Percentiles rank a stretch among this genome's conserved stretches.
These are phyloP conservation scores for Salix koriyanagi DNA, from an alignment of 345 rosid species.

Conservation along the genomic window DNA sequence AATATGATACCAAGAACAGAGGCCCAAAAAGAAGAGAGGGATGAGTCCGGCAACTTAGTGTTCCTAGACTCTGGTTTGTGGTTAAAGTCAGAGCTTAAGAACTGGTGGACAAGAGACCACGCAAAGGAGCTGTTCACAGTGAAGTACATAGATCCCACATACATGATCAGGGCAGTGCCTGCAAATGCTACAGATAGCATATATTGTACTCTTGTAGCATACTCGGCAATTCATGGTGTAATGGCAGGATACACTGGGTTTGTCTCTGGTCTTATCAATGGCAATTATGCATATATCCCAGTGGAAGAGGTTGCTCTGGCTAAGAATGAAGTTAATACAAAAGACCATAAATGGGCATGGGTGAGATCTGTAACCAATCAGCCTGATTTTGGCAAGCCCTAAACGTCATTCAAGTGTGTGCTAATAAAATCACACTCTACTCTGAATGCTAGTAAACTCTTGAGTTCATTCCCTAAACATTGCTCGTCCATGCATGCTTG, in stretches of 20 bases:
- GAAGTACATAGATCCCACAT: constrained; percentile 88
- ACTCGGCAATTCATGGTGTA: constrained; percentile 85
- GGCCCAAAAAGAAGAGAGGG: constrained; percentile 61
- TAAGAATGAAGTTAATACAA: constrained; percentile 56
- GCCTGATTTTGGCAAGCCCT: constrained; percentile 58
- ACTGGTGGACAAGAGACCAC: constrained; percentile 71
- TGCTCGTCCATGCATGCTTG: too few relatives aligned
- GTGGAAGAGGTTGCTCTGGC: constrained; percentile 65
- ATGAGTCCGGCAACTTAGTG: constrained; percentile 75
- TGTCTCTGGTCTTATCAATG: constrained; percentile 77
- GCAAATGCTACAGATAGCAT: constrained; percentile 75
- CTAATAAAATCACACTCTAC: background rate
- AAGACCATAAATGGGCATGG: constrained; percentile 93
- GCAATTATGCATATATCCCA: constrained; percentile 81
- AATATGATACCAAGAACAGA: constrained; percentile 66
- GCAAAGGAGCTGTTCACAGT: constrained; percentile 63
- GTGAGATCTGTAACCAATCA: constrained; percentile 79
- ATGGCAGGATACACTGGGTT: constrained; percentile 91
- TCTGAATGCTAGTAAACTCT: background rate
- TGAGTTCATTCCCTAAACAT: background rate
- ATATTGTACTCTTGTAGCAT: constrained; percentile 82
- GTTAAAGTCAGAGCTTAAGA: constrained; percentile 68
- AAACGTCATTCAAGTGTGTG: background rate
- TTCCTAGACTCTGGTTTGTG: constrained; percentile 80
- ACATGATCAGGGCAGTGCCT: constrained; percentile 89